Percentiles rank a stretch among this genome's conserved stretches.
Conservation (phyloP, 2,329 filamentous ascomycete species). For the Exophiala oligosperma region DNA sequence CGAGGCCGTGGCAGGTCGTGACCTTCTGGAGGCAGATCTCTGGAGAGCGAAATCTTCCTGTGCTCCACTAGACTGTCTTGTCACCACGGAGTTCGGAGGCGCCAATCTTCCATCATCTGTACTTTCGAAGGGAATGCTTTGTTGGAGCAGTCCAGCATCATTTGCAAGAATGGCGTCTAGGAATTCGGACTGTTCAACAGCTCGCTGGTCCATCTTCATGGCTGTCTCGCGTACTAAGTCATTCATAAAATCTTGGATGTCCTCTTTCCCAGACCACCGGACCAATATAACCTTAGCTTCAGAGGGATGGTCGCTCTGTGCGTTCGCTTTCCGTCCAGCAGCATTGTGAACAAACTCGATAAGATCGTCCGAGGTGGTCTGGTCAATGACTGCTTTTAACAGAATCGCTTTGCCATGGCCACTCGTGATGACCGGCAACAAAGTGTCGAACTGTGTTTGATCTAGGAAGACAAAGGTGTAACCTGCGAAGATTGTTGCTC, state of each 20-base stretch:
- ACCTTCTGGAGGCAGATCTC: constrained; percentile 25
- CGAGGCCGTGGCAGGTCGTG: constrained; percentile 31
- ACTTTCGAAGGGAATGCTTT: constrained; percentile 60
- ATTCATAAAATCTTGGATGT: constrained; percentile 65
- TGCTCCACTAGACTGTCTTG: constrained; percentile 26
- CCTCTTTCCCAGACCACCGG: constrained; percentile 63
- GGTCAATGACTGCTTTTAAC: constrained; percentile 59
- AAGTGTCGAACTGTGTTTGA: constrained; percentile 69
- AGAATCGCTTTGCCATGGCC: constrained; percentile 81
- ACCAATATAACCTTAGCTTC: constrained; percentile 74
- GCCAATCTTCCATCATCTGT: constrained; percentile 16
- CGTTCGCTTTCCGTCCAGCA: constrained; percentile 70
- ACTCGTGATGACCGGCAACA: constrained; percentile 72
- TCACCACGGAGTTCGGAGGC: constrained; percentile 18
- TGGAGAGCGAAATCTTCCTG: constrained; percentile 9
- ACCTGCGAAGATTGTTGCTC: constrained; percentile 75
- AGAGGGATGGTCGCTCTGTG: constrained; percentile 62
- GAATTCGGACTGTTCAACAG: constrained; percentile 88
- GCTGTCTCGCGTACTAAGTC: constrained; percentile 70
- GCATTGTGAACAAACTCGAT: constrained; percentile 72
- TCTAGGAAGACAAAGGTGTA: constrained; percentile 90
- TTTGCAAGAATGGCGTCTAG: constrained; percentile 84
- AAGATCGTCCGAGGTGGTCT: constrained; percentile 73
- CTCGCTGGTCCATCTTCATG: constrained; percentile 71
- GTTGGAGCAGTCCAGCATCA: constrained; percentile 70